Evolutionary conservation across 2,329 filamentous ascomycete genomes (phyloP), one percentile per base, ranked within the genome.

Genomic region (Ramichloridium luteum): DNA sequence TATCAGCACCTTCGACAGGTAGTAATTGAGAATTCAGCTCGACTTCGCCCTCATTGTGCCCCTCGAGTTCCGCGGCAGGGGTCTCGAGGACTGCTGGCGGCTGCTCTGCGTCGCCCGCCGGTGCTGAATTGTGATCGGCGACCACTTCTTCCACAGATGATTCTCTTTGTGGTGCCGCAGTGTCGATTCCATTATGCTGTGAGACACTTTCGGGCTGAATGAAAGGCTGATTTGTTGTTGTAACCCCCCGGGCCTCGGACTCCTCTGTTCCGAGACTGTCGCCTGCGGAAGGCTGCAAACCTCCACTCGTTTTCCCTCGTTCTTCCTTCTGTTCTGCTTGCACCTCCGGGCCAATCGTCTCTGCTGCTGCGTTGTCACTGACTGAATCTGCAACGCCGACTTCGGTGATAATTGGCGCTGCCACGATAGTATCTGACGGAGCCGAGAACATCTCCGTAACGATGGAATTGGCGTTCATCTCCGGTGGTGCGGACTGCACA

Each of bases 331-430:
- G 20, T 23, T 23, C 20, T 8, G n/a, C 20, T 23, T 23, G 20
- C n/a, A n/a, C 8, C 8, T n/a, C n/a, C n/a, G 20, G 20, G n/a
- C 20, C 20, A 23, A 8, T 23, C 8, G 20, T 23, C 20, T 23
- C 20, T 23, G 8, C 20, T 23, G 20, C 20, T n/a, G n/a, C n/a
- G n/a, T n/a, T n/a, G n/a, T n/a, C n/a, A 8, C 8, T 8, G 8
- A n/a, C 8, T 23, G 20, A 23, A n/a, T 8, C 8, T 8, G 20
- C 8, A n/a, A 8, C 20, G 12, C 30, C 20, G 4, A 39, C 35
- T 11, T 16, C 29, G 8, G 30, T 15, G 3, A 37, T 20, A 13
- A 30, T 13, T n/a, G 34, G 29, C 22, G 13, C 31, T 33, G 34
- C 31, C 18, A 28, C 30, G n/a, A n/a, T n/a, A n/a, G n/a, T n/a